Base-by-base conservation (phyloP, 768 basidiomycete genomes). In the Clathrus columnatus region DNA sequence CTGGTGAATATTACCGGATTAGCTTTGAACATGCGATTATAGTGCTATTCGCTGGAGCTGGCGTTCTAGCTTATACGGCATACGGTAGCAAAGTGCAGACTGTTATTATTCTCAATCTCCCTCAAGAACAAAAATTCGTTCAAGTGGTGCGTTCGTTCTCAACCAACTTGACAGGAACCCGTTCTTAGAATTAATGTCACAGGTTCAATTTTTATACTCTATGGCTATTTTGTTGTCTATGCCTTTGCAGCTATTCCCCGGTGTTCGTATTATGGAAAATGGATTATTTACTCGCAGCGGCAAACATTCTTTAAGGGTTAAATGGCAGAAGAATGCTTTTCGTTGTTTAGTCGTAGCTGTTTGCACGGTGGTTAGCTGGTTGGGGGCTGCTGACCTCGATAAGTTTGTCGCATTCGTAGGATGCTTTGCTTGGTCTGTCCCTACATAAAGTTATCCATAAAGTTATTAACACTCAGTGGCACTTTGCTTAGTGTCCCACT, bases 271-370 rank as follows among this genome's bases (percentile, higher is more conserved):
- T 64, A 81, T 97, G 71, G 96, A 99, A 76, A 95, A 97, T 65
- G 94, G 89, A 3, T 63, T 98, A 26, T 97, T 98, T 67, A 82
- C 82, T 45, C 79, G 79, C 48, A 91, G 88, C 62, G 96, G 96
- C 48, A 97, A 97, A 68, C 75, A 68, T 50, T 77, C 91, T 67
- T 60, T 72, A 29, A 76, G 80, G 54, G 87, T 98, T 66, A 98
- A 99, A 68, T 98, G 95, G 96, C 75, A 83, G 63, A 99, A 99
- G 82, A 99, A 98, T 63, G 70, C 81, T n/a, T 83, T 93, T 69
- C 79, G 85, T 49, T 91, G 87, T 61, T 72, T 73, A 26, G 71
- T 86, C 62, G 83, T 97, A 59, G 73, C 87, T 65, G 67, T 87
- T 57, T 91, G 91, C 68, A 89, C 89, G n/a, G 75, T 75, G 46